Base-by-base conservation (phyloP, 176 grass and related monocot genomes). In the Tillandsia leiboldiana region DNA sequence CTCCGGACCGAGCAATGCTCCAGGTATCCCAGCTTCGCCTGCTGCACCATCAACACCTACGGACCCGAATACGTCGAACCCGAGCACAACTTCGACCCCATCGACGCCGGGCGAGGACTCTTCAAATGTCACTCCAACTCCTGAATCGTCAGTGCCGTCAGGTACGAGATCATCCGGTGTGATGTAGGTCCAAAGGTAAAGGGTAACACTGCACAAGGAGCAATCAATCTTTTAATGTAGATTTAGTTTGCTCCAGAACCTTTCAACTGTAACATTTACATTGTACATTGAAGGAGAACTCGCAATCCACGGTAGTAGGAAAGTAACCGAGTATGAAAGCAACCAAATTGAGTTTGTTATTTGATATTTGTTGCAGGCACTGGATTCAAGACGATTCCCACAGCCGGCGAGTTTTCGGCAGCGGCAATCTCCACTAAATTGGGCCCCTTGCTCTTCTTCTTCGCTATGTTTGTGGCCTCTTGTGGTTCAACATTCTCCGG, bases 381-480 rank as follows among this genome's bases (percentile, higher is more conserved):
- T 10, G 76, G 23, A 68, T 29, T 80, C 2, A 83, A 85, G 79
- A 23, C 49, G 52, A 72, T 74, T 17, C 58, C 71, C 49, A 26
- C 61, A 17, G 47, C 61, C 51, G 74, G 26, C 64, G 33, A 5
- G 3, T 33, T 51, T 29, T 67, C 64, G 33, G 68, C 51, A 23
- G 59, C 24, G 11, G 72, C 65, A 11, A 17, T 61, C 2, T 51
- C 51, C 61, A 69, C 53, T 14, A 52, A 62, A n/a, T 52, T 10
- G 14, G 17, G 61, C 68, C 51, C 72, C 62, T 11, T 61, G 11
- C 62, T 57, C 75, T 13, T 79, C 15, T 15, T 77, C 51, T 26
- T 80, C 3, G 82, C 72, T 14, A 64, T 71, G 48, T 15, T 86
- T 20, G 79, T 70, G 9, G 50, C 75, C 22, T 68, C 74, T 54